Percentiles rank a stretch among this genome's conserved stretches.
Evolutionary conservation across 495 filamentous ascomycete genomes (phyloP).

Genomic region (Aspergillus baeticus): DNA sequence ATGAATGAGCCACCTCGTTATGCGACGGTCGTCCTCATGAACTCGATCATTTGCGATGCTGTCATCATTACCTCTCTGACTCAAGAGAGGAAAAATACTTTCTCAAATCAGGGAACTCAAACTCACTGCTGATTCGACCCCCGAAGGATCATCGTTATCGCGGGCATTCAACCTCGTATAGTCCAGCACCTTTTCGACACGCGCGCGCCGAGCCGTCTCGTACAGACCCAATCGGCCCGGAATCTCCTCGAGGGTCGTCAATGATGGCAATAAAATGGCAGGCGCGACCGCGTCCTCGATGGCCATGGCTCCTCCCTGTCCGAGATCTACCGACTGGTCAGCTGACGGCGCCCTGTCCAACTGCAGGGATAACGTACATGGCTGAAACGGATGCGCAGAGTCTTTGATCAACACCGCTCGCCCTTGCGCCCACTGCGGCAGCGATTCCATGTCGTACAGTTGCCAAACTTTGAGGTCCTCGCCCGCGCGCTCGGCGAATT

Average conservation of each 20-base stretch:
- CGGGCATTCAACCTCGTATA: constrained; percentile 9
- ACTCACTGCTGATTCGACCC: constrained; percentile 4
- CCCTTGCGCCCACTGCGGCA: constrained; percentile 49
- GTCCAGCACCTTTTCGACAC: constrained; percentile 20
- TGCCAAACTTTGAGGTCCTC: constrained; percentile 53
- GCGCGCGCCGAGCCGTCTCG: constrained; percentile 40
- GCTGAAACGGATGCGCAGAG: constrained; percentile 60
- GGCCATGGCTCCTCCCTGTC: constrained; percentile 54
- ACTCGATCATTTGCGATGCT: constrained; percentile 14
- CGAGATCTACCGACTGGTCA: constrained; percentile 32
- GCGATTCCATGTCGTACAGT: constrained; percentile 55
- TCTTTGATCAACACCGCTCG: constrained; percentile 56
- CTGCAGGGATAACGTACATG: constrained; percentile 22
- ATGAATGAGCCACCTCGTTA: constrained; percentile 11
- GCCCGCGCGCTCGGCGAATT: constrained; percentile 41
- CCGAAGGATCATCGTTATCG: constrained; percentile 4
- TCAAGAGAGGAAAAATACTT: not conserved
- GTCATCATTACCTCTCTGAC: not conserved
- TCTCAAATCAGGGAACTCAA: not conserved
- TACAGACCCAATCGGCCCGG: constrained; percentile 52
- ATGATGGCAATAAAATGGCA: constrained; percentile 48
- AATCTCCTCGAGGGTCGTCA: constrained; percentile 39
- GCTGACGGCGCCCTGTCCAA: too few relatives aligned
- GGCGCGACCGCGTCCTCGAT: constrained; percentile 62
- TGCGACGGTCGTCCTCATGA: constrained; percentile 12